Evolutionary conservation across 768 basidiomycete genomes (phyloP).

Genomic region (Rhizopogon vinicolor): DNA sequence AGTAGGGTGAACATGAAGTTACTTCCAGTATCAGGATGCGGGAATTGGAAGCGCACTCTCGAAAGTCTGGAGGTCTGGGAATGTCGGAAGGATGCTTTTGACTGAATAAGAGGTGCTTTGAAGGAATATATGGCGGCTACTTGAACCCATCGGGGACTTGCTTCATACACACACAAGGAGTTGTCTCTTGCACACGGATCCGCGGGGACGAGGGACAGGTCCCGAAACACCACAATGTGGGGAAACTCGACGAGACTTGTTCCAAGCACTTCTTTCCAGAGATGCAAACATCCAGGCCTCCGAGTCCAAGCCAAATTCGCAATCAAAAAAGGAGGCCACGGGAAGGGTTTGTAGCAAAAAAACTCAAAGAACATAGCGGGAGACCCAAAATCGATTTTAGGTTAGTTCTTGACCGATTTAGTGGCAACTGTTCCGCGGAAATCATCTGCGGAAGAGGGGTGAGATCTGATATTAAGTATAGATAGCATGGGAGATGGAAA

Average conservation of each 20-base stretch:
- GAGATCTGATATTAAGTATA: constrained; percentile 17
- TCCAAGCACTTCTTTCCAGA: constrained; percentile 1
- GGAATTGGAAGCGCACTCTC: constrained; percentile 8
- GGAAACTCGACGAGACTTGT: constrained; percentile 14
- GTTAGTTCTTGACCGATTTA: constrained; percentile 20
- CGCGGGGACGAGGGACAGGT: constrained; percentile 26
- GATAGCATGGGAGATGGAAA: constrained; percentile 8
- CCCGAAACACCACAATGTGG: constrained; percentile 21
- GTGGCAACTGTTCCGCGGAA: constrained; percentile 24
- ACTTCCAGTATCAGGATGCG: constrained; percentile 7
- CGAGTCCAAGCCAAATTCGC: neutral
- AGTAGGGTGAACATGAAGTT: constrained; percentile 12
- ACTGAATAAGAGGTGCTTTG: constrained; percentile 6
- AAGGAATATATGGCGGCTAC: constrained; percentile 4
- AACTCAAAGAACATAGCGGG: constrained; percentile 12
- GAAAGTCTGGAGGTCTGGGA: constrained; percentile 1
- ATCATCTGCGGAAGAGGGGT: constrained; percentile 21
- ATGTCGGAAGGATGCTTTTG: constrained; percentile 1
- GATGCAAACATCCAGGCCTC: constrained; percentile 9
- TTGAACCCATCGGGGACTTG: constrained; percentile 14
- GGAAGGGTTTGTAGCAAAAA: constrained; percentile 4
- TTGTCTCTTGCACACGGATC: constrained; percentile 18
- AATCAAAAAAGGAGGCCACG: constrained; percentile 1
- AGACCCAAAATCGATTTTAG: constrained; percentile 18
- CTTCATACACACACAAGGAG: constrained; percentile 20